Percentiles rank a stretch among this genome's conserved stretches.
These are phyloP conservation scores for Paramecium sonneborni DNA, from an alignment of 73 alveolate genomes.

Conservation along the genomic window DNA sequence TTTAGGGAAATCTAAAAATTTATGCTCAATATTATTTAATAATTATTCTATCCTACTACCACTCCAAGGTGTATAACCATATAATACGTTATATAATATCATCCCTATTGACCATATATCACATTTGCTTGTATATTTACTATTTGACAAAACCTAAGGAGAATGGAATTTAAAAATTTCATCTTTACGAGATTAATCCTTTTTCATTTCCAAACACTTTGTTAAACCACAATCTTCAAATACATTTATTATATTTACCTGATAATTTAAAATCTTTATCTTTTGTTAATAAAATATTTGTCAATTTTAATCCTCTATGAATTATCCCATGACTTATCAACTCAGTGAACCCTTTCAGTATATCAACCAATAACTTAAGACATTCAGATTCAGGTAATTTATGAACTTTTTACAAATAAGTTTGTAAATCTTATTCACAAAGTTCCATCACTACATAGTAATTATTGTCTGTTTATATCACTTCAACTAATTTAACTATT, in stretches of 20 bases:
- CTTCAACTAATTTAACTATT: neutral
- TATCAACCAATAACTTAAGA: slow-evolving; percentile 20
- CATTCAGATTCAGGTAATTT: slow-evolving; percentile 37
- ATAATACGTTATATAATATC: neutral
- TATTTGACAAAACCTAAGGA: neutral
- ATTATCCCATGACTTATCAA: slow-evolving; percentile 63
- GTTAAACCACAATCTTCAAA: slow-evolving; percentile 30
- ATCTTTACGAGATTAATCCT: neutral
- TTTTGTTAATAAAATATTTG: slow-evolving; percentile 61
- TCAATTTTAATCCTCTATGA: slow-evolving; percentile 72
- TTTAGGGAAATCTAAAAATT: slow-evolving; percentile 6
- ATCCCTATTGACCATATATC: slow-evolving; percentile 52
- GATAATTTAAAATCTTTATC: slow-evolving; percentile 62
- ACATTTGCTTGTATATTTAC: slow-evolving; percentile 26
- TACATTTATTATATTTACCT: neutral
- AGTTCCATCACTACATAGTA: slow-evolving; percentile 16
- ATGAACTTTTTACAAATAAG: neutral
- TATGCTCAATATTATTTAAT: neutral
- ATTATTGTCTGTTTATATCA: neutral
- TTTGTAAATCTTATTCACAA: neutral
- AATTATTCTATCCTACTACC: neutral
- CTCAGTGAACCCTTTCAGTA: slow-evolving; percentile 55
- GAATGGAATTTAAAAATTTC: neutral
- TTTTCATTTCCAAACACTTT: slow-evolving; percentile 34
- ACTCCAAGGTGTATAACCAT: slow-evolving; percentile 49